A percentile compares a stretch with the other conserved stretches of the same genome.
Evolutionary conservation across 1,139 yeast genomes (phyloP).

Genomic region (Protomyces inouyei): DNA sequence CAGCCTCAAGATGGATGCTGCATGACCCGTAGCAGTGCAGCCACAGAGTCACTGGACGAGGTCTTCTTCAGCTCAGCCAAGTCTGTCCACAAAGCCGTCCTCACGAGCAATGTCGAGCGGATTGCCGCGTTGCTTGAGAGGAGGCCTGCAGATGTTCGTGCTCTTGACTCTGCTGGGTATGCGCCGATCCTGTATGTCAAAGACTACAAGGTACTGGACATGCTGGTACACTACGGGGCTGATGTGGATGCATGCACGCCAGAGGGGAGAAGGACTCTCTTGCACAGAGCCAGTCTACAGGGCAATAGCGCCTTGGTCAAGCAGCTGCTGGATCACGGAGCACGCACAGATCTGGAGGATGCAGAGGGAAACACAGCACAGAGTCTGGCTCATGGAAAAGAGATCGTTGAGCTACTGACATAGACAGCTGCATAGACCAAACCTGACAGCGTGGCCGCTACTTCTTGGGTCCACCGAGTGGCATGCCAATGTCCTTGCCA

Average conservation of each 20-base stretch:
- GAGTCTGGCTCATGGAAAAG: not conserved
- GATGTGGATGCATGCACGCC: not conserved
- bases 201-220: not conserved
- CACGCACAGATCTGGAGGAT: not conserved
- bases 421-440: not conserved
- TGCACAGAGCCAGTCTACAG: conserved; percentile 5
- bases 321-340: not conserved
- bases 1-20: too few species aligned
- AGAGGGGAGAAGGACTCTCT: conserved; percentile 4
- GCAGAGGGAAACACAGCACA: conserved; percentile 2
- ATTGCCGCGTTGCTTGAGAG: not conserved
- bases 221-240: not conserved
- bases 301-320: not conserved
- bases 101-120: not conserved
- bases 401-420: not conserved
- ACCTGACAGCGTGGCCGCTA: conserved; percentile 34
- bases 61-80: conserved; percentile 10
- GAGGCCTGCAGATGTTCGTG: not conserved
- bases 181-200: conserved; percentile 6
- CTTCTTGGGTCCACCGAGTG: conserved; percentile 71
- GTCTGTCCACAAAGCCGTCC: conserved; percentile 11
- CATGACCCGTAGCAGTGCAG: not conserved
- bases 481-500: conserved; percentile 93
- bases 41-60: conserved; percentile 12
- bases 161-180: conserved; percentile 12